Base-by-base conservation (phyloP, 257 asterid species). In the Solanum ossicruentum region DNA sequence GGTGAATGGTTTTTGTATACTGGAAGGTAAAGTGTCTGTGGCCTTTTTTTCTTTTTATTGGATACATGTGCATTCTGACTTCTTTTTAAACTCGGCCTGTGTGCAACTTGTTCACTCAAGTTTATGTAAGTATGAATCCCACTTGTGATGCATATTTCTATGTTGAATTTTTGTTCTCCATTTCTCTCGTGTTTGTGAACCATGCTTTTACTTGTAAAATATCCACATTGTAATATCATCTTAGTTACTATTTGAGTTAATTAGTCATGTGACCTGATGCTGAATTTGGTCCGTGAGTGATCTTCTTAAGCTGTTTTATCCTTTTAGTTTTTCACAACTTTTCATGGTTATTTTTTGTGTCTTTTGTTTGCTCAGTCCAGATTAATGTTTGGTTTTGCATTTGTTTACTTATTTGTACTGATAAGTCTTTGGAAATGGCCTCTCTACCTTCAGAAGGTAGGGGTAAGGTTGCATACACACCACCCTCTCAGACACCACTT, bases 1-100 rank as follows among this genome's bases (percentile, higher is more conserved):
- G 99, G 99, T 6, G 99, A 95, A 26, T 95, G 99, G 99, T 95
- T 95, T 87, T 97, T 95, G 81, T 95, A 95, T 84, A 95, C 99
- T 0, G 99, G 99, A 89, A 95, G 99, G 99, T 95, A 86, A 77
- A 15, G 20, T 60, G 82, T 47, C 79, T 81, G 43, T 11, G 2
- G 4, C 47, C 20, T 57, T 13, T 18, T n/a, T 1, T 7, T 52
- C 4, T 3, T n/a, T 63, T 77, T 67, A 6, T 49, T 77, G 39
- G 32, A 23, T 36, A 12, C 8, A 54, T 61, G 57, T 75, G 39
- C 47, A 12, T 43, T 28, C 36, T 10, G 57, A 12, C 10, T 51
- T 32, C 41, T 39, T 55, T 51, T 18, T 11, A 21, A 66, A 52
- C 61, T 75, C 23, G 15, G 21, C 23, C 49, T 21, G 60, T 0